These are phyloP conservation scores for Coemansia biformis DNA, from an alignment of 192 early-diverging fungal genomes.

Conservation along the genomic window DNA sequence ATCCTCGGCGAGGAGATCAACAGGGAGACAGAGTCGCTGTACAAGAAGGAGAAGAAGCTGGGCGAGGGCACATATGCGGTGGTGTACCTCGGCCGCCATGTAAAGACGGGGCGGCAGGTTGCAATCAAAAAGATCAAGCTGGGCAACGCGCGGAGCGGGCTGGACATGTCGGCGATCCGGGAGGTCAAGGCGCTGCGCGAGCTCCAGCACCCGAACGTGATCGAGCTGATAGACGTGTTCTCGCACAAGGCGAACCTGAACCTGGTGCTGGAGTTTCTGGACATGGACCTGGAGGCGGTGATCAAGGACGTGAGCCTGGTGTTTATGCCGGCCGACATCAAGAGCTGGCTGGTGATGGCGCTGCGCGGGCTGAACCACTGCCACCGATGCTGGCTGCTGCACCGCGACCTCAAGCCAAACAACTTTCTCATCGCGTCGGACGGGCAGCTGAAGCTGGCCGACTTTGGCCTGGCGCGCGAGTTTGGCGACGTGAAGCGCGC, in stretches of 20 bases:
- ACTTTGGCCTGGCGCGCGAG: conserved; percentile 98
- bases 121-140: conserved; percentile 98
- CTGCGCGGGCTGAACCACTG: conserved; percentile 87
- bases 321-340: conserved; percentile 88
- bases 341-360: conserved; percentile 98
- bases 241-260: conserved; percentile 87
- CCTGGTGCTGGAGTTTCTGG: conserved; percentile 90
- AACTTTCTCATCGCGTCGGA: conserved; percentile 75
- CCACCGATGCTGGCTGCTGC: conserved; percentile 85
- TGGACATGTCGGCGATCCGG: conserved; percentile 92
- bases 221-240: conserved; percentile 92
- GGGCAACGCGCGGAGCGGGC: conserved; percentile 84
- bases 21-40: conserved; percentile 61
- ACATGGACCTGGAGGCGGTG: conserved; percentile 91
- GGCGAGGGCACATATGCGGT: conserved; percentile 97
- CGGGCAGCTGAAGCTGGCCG: conserved; percentile 92
- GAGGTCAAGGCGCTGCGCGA: conserved; percentile 94
- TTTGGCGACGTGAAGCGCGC: conserved; percentile 74
- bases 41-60: conserved; percentile 82
- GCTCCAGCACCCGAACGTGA: conserved; percentile 85
- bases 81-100: conserved; percentile 71
- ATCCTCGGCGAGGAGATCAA: conserved; percentile 62
- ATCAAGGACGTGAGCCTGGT: conserved; percentile 90
- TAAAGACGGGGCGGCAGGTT: conserved; percentile 63
- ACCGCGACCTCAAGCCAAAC: conserved; percentile 88